Conservation (phyloP, 345 rosid species). For the Bretschneidera sinensis region DNA sequence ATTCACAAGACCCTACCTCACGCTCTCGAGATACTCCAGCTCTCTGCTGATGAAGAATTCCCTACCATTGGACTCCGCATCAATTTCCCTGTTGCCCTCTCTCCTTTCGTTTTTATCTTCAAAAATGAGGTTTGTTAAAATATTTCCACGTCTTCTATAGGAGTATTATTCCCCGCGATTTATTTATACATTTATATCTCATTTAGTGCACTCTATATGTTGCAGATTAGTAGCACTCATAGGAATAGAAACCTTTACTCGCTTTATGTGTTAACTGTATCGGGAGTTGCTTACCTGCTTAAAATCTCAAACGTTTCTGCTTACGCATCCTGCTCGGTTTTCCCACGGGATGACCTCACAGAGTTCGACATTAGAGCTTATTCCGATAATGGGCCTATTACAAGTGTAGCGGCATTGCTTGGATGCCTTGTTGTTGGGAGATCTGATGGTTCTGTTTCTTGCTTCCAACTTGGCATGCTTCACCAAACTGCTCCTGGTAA, state of each 20-base stretch:
- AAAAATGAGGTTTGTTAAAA: constrained; percentile 34
- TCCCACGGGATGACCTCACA: constrained; percentile 40
- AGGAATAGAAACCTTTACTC: constrained; percentile 30
- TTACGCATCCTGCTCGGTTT: constrained; percentile 39
- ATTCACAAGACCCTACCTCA: constrained; percentile 43
- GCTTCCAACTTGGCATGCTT: constrained; percentile 45
- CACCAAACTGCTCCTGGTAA: constrained; percentile 59
- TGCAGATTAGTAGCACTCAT: constrained; percentile 32
- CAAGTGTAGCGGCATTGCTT: constrained; percentile 47
- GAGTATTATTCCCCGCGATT: too few relatives aligned
- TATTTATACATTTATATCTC: too few relatives aligned
- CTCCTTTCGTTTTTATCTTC: constrained; percentile 64
- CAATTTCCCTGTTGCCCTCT: constrained; percentile 52
- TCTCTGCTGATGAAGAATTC: constrained; percentile 44
- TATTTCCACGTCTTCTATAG: not conserved
- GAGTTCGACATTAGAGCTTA: constrained; percentile 43
- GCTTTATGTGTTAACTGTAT: constrained; percentile 56
- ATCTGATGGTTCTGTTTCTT: constrained; percentile 61
- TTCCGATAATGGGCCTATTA: constrained; percentile 32
- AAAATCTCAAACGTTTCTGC: constrained; percentile 38
- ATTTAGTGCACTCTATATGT: too few relatives aligned
- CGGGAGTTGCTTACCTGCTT: constrained; percentile 64
- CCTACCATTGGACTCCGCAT: constrained; percentile 58
- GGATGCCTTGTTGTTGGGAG: constrained; percentile 65
- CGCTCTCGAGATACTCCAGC: constrained; percentile 55